These are phyloP conservation scores for Macrophomina pseudophaseolina DNA, from an alignment of 2,329 filamentous ascomycete genomes.

Conservation along the genomic window DNA sequence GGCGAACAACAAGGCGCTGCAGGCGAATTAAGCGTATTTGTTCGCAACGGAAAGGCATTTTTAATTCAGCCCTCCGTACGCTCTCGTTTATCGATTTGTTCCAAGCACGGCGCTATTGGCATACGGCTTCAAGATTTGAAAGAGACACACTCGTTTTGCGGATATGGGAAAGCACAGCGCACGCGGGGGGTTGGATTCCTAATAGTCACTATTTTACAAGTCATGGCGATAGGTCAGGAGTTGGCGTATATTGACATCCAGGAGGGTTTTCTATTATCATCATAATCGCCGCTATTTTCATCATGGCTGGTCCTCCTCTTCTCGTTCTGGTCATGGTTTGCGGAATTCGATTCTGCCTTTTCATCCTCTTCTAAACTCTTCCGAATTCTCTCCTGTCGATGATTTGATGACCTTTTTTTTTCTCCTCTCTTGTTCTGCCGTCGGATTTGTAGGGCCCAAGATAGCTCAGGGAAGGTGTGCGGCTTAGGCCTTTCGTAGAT, in stretches of 20 bases:
- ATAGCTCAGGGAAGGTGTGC: not conserved
- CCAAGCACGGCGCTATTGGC: slow-evolving; percentile 18
- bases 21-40: not conserved
- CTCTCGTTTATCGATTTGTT: not conserved
- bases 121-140: not conserved
- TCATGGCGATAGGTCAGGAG: slow-evolving; percentile 16
- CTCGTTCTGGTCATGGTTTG: not conserved
- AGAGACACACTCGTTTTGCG: slow-evolving; percentile 11
- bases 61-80: not conserved
- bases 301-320: slow-evolving; percentile 8
- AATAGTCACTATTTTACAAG: slow-evolving; percentile 5
- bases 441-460: not conserved
- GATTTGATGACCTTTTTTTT: slow-evolving; percentile 18
- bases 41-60: not conserved
- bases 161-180: not conserved
- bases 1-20: slow-evolving; percentile 8
- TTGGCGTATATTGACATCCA: slow-evolving; percentile 4
- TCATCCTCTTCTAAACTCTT: not conserved
- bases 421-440: not conserved
- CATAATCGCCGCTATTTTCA: not conserved
- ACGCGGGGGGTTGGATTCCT: not conserved
- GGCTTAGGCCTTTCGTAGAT: not conserved
- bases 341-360: not conserved
- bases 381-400: not conserved
- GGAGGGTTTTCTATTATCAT: not conserved